Conservation (phyloP, 768 basidiomycete species). For the Tephrocybe rancida region DNA sequence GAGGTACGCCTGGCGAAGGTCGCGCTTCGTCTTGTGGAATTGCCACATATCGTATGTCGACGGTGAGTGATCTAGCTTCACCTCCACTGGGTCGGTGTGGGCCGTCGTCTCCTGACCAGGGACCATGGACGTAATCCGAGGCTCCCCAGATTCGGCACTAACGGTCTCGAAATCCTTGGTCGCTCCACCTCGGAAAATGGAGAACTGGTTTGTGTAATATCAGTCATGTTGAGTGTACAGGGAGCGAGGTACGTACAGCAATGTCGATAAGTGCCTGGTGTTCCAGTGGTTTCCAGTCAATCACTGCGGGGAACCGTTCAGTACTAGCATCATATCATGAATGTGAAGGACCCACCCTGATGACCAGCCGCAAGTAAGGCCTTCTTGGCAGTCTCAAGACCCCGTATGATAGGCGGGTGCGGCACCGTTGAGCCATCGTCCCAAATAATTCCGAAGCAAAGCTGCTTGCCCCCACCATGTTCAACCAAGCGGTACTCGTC, state of each 20-base stretch:
- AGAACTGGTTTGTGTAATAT: constrained; percentile 23
- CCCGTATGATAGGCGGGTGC: constrained; percentile 66
- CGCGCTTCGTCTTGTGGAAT: constrained; percentile 51
- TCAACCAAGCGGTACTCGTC: constrained; percentile 60
- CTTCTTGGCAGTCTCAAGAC: constrained; percentile 53
- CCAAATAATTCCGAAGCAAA: constrained; percentile 68
- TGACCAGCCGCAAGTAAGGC: constrained; percentile 67
- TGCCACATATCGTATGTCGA: constrained; percentile 70
- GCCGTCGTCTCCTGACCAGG: constrained; percentile 21
- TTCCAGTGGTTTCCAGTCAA: constrained; percentile 67
- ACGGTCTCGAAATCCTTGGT: constrained; percentile 45
- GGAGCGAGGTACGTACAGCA: constrained; percentile 35
- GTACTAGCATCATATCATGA: not conserved
- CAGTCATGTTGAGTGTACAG: not conserved
- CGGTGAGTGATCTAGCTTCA: not conserved
- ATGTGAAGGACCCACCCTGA: constrained; percentile 42
- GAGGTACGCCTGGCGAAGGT: constrained; percentile 58
- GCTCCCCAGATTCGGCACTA: constrained; percentile 51
- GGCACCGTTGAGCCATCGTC: constrained; percentile 63
- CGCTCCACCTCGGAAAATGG: constrained; percentile 50
- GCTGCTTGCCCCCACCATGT: constrained; percentile 50
- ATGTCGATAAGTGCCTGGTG: constrained; percentile 47
- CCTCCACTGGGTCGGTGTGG: not conserved
- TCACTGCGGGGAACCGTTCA: constrained; percentile 40
- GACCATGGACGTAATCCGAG: constrained; percentile 51